Conservation (phyloP, 1,284 basidiomycete species). For the Agroathelia rolfsii region DNA sequence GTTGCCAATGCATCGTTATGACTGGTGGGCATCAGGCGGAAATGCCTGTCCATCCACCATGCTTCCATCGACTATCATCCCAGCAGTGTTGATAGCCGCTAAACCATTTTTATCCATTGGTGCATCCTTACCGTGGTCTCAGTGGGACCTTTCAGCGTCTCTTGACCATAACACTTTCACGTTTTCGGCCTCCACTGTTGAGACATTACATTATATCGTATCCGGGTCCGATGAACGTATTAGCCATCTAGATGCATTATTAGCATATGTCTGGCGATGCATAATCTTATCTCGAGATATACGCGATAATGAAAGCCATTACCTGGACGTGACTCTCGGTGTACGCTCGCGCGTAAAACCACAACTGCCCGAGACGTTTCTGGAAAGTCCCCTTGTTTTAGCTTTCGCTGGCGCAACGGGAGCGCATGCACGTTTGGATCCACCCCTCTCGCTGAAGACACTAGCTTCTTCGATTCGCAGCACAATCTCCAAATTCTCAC, state of each 20-base stretch:
- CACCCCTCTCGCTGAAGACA: conserved; percentile 11
- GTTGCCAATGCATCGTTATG: conserved; percentile 27
- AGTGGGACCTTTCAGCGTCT: conserved; percentile 25
- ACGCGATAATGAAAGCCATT: conserved; percentile 15
- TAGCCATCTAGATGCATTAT: conserved; percentile 32
- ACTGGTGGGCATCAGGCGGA: conserved; percentile 27
- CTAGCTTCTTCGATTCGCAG: conserved; percentile 23
- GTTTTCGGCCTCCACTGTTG: too few species aligned
- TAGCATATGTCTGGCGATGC: conserved; percentile 30
- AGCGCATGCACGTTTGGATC: conserved; percentile 6
- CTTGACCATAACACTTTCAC: conserved; percentile 24
- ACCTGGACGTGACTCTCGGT: conserved; percentile 23
- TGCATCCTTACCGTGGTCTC: conserved; percentile 25
- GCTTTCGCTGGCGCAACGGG: conserved; percentile 14
- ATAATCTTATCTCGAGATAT: conserved; percentile 25
- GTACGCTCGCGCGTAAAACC: conserved; percentile 24
- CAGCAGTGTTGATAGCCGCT: conserved; percentile 10
- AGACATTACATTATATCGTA: too few species aligned
- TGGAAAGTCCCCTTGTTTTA: conserved; percentile 28
- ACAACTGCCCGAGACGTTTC: conserved; percentile 19
- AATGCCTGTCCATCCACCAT: conserved; percentile 18
- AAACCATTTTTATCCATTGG: conserved; percentile 18
- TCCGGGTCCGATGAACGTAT: too few species aligned
- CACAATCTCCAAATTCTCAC: conserved; percentile 19
- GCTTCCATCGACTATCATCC: conserved; percentile 14